These are phyloP conservation scores for Fraxinus baroniana DNA, from an alignment of 305 asterid species.

Conservation along the genomic window DNA sequence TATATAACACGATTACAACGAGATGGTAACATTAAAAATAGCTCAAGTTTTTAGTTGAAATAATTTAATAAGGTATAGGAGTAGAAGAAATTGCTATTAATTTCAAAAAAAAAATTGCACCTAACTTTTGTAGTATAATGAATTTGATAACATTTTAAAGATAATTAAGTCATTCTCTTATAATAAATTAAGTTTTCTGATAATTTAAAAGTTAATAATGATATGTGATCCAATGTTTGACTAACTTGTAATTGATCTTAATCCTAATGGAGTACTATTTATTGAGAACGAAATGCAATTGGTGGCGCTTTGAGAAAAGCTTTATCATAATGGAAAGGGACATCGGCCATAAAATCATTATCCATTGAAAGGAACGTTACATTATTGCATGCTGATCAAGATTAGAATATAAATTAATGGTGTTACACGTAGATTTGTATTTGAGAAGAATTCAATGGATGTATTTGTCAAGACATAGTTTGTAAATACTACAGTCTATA, in stretches of 20 bases:
- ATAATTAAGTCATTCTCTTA: not conserved
- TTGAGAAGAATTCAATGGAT: slow-evolving; percentile 11
- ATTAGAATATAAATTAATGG: not conserved
- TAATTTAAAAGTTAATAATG: not conserved
- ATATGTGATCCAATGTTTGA: not conserved
- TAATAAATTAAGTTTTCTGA: not conserved
- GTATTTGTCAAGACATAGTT: slow-evolving; percentile 23
- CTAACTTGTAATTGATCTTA: not conserved
- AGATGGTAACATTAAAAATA: no score
- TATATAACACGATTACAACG: not conserved
- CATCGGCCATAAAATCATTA: not conserved
- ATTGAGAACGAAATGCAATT: not conserved
- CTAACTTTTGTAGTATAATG: not conserved
- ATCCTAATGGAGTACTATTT: not conserved
- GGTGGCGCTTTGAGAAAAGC: not conserved
- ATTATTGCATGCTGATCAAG: not conserved
- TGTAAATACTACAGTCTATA: slow-evolving; percentile 14
- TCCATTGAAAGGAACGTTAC: not conserved
- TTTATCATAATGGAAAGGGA: not conserved
- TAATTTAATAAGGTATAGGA: not conserved
- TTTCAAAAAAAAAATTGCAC: not conserved
- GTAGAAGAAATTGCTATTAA: not conserved
- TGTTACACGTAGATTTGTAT: slow-evolving; percentile 13
- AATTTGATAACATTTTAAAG: not conserved
- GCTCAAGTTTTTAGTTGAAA: not conserved